phyloP scores from a whole-genome alignment of 208 protist species.

The Leishmania arabica region DNA sequence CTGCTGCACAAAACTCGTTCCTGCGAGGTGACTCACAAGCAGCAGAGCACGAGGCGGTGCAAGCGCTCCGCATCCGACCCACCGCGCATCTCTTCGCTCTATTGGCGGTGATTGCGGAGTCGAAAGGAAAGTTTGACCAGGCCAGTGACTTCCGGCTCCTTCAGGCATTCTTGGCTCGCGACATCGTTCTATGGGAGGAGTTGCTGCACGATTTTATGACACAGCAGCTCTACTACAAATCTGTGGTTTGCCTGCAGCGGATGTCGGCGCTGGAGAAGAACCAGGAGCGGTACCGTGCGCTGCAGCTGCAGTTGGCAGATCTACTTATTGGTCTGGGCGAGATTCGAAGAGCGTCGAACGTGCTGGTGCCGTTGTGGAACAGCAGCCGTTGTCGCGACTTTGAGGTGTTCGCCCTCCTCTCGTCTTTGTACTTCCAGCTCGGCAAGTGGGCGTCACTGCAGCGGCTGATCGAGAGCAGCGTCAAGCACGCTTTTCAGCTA shows the following conservation, averaged over 20 bases:
- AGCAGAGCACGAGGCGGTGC: slow-evolving; percentile 67
- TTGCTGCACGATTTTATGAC: slow-evolving; percentile 85
- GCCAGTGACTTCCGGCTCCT: slow-evolving; percentile 87
- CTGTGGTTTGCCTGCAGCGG: slow-evolving; percentile 84
- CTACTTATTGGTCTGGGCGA: slow-evolving; percentile 87
- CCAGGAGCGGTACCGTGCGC: slow-evolving; percentile 56
- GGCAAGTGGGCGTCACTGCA: slow-evolving; percentile 85
- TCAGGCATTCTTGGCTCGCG: slow-evolving; percentile 84
- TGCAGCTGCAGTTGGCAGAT: slow-evolving; percentile 87
- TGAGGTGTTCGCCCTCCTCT: slow-evolving; percentile 86
- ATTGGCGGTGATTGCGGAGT: slow-evolving; percentile 80
- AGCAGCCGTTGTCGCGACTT: slow-evolving; percentile 80
- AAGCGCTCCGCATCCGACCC: slow-evolving; percentile 79
- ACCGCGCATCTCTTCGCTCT: slow-evolving; percentile 84
- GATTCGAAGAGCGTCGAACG: slow-evolving; percentile 63
- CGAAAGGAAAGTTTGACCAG: slow-evolving; percentile 77
- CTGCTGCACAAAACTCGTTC: slow-evolving; percentile 70
- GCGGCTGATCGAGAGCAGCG: slow-evolving; percentile 77
- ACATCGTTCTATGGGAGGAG: slow-evolving; percentile 84
- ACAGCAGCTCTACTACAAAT: slow-evolving; percentile 85
- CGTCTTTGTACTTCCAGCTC: slow-evolving; percentile 89
- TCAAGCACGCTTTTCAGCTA: slow-evolving; percentile 72
- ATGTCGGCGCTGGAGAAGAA: slow-evolving; percentile 75
- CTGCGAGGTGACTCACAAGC: slow-evolving; percentile 52
- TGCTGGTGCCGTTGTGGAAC: slow-evolving; percentile 80